Percentiles rank a stretch among this genome's conserved stretches.
phyloP scores from a whole-genome alignment of 2,329 filamentous ascomycete genomes.

The Aspergillus jensenii region DNA sequence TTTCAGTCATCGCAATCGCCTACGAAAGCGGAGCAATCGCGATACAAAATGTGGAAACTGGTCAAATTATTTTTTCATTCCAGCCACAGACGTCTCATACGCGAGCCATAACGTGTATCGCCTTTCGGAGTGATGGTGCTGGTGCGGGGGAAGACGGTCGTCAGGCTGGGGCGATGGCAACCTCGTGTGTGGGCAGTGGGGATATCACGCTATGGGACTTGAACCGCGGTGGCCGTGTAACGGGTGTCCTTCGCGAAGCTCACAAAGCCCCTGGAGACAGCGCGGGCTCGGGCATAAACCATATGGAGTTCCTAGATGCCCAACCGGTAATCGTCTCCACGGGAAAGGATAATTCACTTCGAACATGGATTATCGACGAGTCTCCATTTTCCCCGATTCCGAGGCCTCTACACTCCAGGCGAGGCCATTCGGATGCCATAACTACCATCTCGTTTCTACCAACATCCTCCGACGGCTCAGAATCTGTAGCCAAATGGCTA shows the following conservation, averaged over 20 bases:
- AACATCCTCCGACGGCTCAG: conserved; percentile 82
- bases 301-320: conserved; percentile 82
- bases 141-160: conserved; percentile 86
- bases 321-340: conserved; percentile 89
- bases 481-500: conserved; percentile 89
- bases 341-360: conserved; percentile 88
- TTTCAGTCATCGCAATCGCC: conserved; percentile 84
- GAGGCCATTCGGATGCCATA: conserved; percentile 84
- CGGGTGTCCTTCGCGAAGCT: conserved; percentile 81
- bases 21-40: conserved; percentile 76
- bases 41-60: conserved; percentile 78
- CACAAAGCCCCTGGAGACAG: conserved; percentile 65
- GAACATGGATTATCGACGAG: conserved; percentile 95
- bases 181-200: conserved; percentile 72
- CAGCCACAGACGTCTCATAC: conserved; percentile 65
- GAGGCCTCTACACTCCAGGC: conserved; percentile 78
- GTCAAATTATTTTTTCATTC: conserved; percentile 69
- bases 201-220: conserved; percentile 97
- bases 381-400: conserved; percentile 85
- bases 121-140: conserved; percentile 84
- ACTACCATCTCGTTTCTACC: conserved; percentile 82
- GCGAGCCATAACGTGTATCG: conserved; percentile 71
- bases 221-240: conserved; percentile 81
- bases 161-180: conserved; percentile 90
- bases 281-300: conserved; percentile 73